phyloP scores from a whole-genome alignment of 2,329 filamentous ascomycete genomes.

The Exophiala sideris region DNA sequence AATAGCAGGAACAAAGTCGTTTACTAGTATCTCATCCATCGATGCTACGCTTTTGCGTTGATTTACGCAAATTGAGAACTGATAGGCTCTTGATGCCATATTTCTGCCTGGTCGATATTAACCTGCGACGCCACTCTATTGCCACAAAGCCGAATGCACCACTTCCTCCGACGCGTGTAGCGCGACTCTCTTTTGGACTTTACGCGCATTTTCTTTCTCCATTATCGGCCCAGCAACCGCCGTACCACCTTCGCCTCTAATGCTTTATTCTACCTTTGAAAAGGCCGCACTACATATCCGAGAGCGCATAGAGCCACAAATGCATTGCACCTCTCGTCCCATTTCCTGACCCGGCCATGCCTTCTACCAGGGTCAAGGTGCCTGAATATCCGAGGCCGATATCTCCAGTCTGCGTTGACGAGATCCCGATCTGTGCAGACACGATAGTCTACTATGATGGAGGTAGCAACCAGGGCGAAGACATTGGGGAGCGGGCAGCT shows the following conservation, averaged over 20 bases:
- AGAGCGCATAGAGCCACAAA: background rate
- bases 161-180: too few relatives aligned
- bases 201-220: background rate
- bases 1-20: background rate
- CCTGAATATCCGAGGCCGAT: slow-evolving; percentile 27
- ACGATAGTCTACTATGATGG: slow-evolving; percentile 22
- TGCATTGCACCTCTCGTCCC: background rate
- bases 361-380: slow-evolving; percentile 6
- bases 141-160: too few relatives aligned
- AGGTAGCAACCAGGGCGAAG: slow-evolving; percentile 2
- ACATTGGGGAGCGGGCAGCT: slow-evolving; percentile 27
- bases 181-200: background rate
- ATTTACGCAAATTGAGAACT: too few relatives aligned
- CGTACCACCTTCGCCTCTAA: background rate
- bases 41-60: too few relatives aligned
- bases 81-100: too few relatives aligned
- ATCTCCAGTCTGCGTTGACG: slow-evolving; percentile 20
- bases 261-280: background rate
- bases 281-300: background rate
- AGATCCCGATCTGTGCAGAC: slow-evolving; percentile 19
- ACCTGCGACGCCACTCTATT: too few relatives aligned
- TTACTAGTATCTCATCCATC: background rate
- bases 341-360: slow-evolving; percentile 6
- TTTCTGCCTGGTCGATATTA: too few relatives aligned
- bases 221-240: background rate